Conservation (phyloP, 805 yeast genomes). For the Wickerhamiella bombiphila region DNA sequence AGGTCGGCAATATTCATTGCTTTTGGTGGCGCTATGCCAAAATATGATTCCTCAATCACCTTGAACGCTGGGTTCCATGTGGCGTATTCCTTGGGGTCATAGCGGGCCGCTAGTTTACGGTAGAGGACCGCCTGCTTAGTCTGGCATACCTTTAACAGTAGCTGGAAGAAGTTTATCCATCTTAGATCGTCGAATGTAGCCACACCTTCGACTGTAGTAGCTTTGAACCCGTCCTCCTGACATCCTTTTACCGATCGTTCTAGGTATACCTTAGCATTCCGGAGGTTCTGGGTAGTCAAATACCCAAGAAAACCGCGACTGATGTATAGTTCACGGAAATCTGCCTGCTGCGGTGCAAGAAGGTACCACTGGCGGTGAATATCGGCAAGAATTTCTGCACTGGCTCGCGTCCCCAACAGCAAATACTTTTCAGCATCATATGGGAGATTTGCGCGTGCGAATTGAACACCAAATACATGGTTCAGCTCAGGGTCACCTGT, state of each 20-base stretch:
- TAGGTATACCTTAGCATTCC: conserved; percentile 36
- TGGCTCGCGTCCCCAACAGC: conserved; percentile 47
- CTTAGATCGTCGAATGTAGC: conserved; percentile 30
- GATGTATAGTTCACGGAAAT: conserved; percentile 17
- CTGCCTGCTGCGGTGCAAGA: conserved; percentile 2
- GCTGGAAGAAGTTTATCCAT: conserved; percentile 53
- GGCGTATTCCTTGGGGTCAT: conserved; percentile 23
- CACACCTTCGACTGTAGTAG: conserved; percentile 23
- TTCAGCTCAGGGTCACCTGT: conserved; percentile 69
- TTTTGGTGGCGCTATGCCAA: conserved; percentile 39
- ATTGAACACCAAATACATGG: conserved; percentile 54
- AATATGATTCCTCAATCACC: conserved; percentile 46
- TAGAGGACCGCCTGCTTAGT: conserved; percentile 39
- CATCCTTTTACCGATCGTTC: conserved; percentile 24
- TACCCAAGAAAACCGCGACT: conserved; percentile 64
- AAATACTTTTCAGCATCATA: conserved; percentile 63
- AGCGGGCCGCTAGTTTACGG: conserved; percentile 37
- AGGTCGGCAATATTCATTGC: conserved; percentile 47
- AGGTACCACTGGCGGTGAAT: conserved; percentile 36
- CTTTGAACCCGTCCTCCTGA: conserved; percentile 15
- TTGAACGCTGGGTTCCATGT: conserved; percentile 35
- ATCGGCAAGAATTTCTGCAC: conserved; percentile 30
- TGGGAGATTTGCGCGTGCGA: conserved; percentile 33
- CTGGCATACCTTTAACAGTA: conserved; percentile 46
- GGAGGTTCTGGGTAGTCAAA: conserved; percentile 48